These are phyloP conservation scores for Gossypium turneri DNA, from an alignment of 345 rosid species.

Conservation along the genomic window DNA sequence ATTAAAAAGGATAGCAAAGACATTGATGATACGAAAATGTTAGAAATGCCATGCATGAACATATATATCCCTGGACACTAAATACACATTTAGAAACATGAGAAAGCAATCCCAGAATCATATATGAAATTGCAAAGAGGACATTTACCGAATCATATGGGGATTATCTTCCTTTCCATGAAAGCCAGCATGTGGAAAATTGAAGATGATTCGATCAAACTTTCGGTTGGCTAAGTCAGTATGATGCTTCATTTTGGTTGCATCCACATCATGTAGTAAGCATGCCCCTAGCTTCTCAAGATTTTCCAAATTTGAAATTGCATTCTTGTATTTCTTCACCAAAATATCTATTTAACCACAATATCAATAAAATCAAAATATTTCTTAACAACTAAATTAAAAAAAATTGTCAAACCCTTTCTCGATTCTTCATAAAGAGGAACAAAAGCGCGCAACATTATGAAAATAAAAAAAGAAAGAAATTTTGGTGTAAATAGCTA, in stretches of 20 bases:
- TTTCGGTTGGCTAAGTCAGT: conserved; percentile 28
- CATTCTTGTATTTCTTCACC: conserved; percentile 36
- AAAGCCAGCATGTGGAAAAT: conserved; percentile 69
- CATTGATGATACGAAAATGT: neutral
- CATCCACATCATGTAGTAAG: conserved; percentile 50
- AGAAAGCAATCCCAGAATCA: neutral
- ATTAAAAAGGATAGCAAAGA: neutral
- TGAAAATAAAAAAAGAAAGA: neutral
- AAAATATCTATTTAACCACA: conserved; percentile 24
- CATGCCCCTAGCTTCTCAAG: conserved; percentile 40
- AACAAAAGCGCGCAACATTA: neutral
- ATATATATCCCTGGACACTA: neutral
- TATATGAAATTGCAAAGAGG: neutral
- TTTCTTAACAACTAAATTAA: too few species aligned
- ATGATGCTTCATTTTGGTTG: conserved; percentile 36
- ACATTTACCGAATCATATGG: neutral
- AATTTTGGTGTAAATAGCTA: neutral
- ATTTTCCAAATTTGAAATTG: conserved; percentile 35
- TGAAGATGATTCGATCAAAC: conserved; percentile 46
- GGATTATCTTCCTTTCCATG: conserved; percentile 33
- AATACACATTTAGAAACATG: neutral
- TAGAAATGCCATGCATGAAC: neutral
- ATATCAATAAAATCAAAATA: neutral
- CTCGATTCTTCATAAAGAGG: neutral
- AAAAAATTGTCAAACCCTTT: neutral